A percentile compares a stretch with the other conserved stretches of the same genome.
Conservation (phyloP, 106 monocot species). For the Posidonia australis region DNA sequence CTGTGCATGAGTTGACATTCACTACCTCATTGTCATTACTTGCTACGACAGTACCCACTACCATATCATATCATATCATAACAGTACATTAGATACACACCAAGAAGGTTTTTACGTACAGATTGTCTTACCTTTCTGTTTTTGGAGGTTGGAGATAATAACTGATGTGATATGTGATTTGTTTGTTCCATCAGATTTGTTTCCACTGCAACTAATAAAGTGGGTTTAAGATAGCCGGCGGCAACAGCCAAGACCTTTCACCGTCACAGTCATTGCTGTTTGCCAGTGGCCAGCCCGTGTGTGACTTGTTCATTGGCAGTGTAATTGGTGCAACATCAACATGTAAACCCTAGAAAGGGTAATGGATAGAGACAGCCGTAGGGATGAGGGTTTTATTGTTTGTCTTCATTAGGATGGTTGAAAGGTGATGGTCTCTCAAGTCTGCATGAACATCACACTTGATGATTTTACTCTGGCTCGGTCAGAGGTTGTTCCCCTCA, state of each 20-base stretch:
- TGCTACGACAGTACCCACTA: background rate
- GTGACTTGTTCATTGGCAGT: background rate
- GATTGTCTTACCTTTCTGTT: background rate
- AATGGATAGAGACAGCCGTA: background rate
- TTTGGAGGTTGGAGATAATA: background rate
- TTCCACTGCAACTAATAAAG: background rate
- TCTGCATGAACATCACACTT: conserved; percentile 14
- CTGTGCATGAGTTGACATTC: conserved; percentile 6
- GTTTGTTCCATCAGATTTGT: background rate
- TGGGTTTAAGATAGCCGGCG: background rate
- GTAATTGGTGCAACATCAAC: background rate
- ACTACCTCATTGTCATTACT: background rate
- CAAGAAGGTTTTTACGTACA: background rate
- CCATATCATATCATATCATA: background rate
- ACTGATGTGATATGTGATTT: background rate
- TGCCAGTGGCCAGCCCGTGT: background rate
- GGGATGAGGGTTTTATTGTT: conserved; percentile 9
- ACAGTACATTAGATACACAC: background rate
- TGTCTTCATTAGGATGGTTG: conserved; percentile 6
- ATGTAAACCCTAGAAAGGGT: conserved; percentile 4
- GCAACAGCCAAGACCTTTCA: conserved; percentile 3
- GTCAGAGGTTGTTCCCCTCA: conserved; percentile 13
- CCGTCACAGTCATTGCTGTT: conserved; percentile 1
- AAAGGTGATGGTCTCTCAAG: conserved; percentile 3
- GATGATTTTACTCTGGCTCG: conserved; percentile 10